Percentiles rank a stretch among this genome's conserved stretches.
phyloP scores from a whole-genome alignment of 2,329 filamentous ascomycete genomes.

The Cadophora gregata region DNA sequence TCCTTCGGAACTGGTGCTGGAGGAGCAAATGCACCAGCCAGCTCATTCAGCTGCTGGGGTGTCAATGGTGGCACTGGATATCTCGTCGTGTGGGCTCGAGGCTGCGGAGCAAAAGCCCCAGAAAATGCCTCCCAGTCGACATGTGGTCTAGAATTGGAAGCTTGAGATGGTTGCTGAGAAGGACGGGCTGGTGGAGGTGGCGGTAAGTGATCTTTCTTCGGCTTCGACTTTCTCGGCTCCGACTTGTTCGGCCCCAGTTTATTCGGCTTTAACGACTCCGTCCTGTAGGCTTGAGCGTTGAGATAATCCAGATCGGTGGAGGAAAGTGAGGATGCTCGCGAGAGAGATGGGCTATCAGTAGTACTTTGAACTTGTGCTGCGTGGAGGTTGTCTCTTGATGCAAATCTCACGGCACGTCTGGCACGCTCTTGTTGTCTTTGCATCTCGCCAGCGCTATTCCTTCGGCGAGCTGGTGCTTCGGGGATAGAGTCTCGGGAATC shows the following conservation, averaged over 20 bases:
- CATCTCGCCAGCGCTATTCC: constrained; percentile 1
- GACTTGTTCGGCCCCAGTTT: not conserved
- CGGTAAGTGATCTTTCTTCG: not conserved
- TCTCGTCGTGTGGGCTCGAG: not conserved
- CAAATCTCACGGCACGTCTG: constrained; percentile 7
- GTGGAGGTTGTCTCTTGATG: not conserved
- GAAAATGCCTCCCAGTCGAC: constrained; percentile 9
- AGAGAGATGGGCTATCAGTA: not conserved
- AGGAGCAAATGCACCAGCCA: constrained; percentile 6
- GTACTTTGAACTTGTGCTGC: not conserved
- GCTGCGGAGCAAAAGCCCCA: constrained; percentile 6
- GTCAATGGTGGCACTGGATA: not conserved
- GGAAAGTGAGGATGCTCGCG: constrained; percentile 1
- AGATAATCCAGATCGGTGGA: constrained; percentile 10
- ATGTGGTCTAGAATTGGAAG: not conserved
- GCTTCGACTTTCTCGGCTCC: no score
- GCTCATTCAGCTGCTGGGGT: constrained; percentile 1
- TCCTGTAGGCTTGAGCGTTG: constrained; percentile 2
- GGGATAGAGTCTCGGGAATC: not conserved
- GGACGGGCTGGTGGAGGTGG: not conserved
- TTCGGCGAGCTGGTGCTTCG: not conserved
- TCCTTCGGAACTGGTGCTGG: not conserved
- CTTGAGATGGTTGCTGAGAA: not conserved
- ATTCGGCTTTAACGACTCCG: not conserved
- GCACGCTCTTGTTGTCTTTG: not conserved